Evolutionary conservation across 176 grass and related monocot species (phyloP).

Genomic region (Aegilops speltoides): DNA sequence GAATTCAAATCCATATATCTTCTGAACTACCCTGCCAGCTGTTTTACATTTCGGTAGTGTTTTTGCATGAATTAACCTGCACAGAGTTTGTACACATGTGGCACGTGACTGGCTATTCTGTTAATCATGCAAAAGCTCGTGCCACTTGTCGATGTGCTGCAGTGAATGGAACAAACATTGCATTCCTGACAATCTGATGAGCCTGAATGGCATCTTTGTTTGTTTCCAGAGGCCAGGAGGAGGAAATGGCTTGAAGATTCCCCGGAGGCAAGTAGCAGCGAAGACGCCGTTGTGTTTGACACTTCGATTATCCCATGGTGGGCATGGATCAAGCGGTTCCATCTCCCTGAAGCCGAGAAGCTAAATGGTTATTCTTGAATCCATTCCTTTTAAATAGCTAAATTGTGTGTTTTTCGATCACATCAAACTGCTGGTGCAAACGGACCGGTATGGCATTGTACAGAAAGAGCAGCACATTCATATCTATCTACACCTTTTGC

Average conservation of each 20-base stretch:
- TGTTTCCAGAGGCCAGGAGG: constrained; percentile 81
- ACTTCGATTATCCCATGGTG: constrained; percentile 89
- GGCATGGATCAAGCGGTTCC: constrained; percentile 89
- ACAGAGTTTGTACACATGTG: background rate
- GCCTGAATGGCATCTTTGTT: constrained; percentile 23
- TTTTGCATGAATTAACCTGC: background rate
- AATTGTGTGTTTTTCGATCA: background rate
- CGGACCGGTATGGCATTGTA: background rate
- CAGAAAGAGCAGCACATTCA: background rate
- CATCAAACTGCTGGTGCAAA: background rate
- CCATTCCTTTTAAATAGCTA: background rate
- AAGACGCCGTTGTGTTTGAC: constrained; percentile 59
- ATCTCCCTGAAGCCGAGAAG: constrained; percentile 93
- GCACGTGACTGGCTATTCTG: background rate
- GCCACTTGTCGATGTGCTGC: constrained; percentile 25
- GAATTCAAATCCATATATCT: background rate
- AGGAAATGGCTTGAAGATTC: constrained; percentile 93
- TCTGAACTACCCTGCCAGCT: background rate
- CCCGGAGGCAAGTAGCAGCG: constrained; percentile 66
- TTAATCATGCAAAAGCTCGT: background rate
- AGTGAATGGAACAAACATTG: background rate
- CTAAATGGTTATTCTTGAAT: constrained; percentile 64
- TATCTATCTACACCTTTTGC: background rate
- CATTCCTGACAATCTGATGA: background rate
- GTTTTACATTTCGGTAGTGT: background rate